Base-by-base conservation (phyloP, 257 asterid genomes). In the Jacaranda copaia region DNA sequence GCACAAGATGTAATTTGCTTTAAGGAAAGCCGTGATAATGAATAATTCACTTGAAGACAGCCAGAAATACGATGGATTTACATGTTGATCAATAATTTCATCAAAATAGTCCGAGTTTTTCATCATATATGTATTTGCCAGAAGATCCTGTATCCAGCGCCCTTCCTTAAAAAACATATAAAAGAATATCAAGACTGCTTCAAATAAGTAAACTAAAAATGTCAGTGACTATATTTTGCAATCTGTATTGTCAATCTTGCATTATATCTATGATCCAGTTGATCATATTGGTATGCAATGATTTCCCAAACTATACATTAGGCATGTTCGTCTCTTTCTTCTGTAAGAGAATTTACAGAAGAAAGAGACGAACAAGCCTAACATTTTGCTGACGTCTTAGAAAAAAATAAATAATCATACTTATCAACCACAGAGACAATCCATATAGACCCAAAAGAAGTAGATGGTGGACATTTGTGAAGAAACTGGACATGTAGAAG, bases 121-220 rank as follows among this genome's bases (percentile, higher is more conserved):
- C 43, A 57, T 72, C 32, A 19, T 42, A 69, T 79, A 38, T 67
- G 59, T 63, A 65, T 43, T 48, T 43, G 45, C 18, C 79, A 64
- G 25, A 57, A 60, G 5, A 45, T 63, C 62, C 64, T 46, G 39
- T 5, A 65, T 57, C 56, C 32, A 65, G 43, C 51, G 43, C 51
- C 68, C 32, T 43, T 14, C 56, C 45, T 56, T 43, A 16, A 46
- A 72, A 42, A 79, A 67, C 45, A 35, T 19, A 46, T 40, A 66
- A 16, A 72, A 32, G 11, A 15, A 40, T 63, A 42, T 32, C 12
- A 52, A 14, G 59, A 62, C 55, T 18, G 67, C 59, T 3, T 48
- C 49, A 36, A 7, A 19, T n/a, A 52, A 49, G 42, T 69, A 16
- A 10, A 64, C 16, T 13, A 15, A 16, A 36, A 25, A 19, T 19